phyloP scores from a whole-genome alignment of 352 stramenopile genomes.

The Pseudoperonospora humuli region DNA sequence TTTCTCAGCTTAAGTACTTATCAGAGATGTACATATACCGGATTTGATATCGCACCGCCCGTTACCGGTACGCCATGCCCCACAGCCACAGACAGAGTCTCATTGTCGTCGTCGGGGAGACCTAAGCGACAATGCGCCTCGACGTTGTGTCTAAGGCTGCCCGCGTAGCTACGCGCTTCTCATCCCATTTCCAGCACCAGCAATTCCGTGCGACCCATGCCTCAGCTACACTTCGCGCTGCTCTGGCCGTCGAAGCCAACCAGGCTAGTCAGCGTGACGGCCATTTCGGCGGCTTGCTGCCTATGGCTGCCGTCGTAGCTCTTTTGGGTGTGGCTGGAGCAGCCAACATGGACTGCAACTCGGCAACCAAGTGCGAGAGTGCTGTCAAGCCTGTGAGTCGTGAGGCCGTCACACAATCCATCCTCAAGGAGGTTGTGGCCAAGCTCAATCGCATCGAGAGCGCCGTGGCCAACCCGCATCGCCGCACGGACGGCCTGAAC shows the following conservation, averaged over 20 bases:
- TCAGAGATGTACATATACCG: too few species aligned
- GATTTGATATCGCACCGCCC: too few species aligned
- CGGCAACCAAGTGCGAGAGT: constrained; percentile 25
- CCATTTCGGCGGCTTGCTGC: constrained; percentile 14
- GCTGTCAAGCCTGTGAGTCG: constrained; percentile 31
- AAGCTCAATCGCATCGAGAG: constrained; percentile 86
- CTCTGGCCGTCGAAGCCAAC: constrained; percentile 36
- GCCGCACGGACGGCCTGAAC: constrained; percentile 57
- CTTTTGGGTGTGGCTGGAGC: constrained; percentile 28
- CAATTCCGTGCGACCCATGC: constrained; percentile 24
- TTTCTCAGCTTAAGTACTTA: too few species aligned
- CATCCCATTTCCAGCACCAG: constrained; percentile 22
- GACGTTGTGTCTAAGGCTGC: constrained; percentile 37
- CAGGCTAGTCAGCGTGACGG: constrained; percentile 18
- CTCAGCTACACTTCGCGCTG: constrained; percentile 33
- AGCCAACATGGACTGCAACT: constrained; percentile 14
- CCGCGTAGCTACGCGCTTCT: constrained; percentile 35
- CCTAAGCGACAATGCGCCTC: constrained; percentile 38
- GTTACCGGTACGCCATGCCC: not conserved
- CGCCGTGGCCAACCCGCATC: constrained; percentile 75
- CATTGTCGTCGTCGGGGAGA: too few species aligned
- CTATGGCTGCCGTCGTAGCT: constrained; percentile 16
- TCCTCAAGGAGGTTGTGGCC: constrained; percentile 76
- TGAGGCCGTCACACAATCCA: constrained; percentile 48
- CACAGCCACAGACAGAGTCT: not conserved